phyloP scores from a whole-genome alignment of 768 basidiomycete species.

The Pholiota molesta region DNA sequence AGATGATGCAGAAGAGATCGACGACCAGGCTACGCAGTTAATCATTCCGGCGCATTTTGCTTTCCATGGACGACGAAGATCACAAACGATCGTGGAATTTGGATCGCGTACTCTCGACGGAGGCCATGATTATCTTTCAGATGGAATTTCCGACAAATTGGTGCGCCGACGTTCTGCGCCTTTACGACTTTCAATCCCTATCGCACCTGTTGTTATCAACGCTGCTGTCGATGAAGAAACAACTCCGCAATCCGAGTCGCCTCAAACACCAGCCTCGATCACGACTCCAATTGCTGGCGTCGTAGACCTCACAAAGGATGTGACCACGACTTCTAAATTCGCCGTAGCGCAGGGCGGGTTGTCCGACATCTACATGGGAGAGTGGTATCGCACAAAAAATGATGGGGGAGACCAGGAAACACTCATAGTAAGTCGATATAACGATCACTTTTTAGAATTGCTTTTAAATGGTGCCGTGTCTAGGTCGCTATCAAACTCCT shows the following conservation, averaged over 20 bases:
- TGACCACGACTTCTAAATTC: slow-evolving; percentile 27
- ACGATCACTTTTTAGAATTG: background rate
- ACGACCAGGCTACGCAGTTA: background rate
- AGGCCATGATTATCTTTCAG: background rate
- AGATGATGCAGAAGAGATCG: background rate
- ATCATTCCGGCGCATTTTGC: background rate
- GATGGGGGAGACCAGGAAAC: slow-evolving; percentile 14
- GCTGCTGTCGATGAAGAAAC: background rate
- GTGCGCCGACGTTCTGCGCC: background rate
- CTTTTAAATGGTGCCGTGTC: background rate
- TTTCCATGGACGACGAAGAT: background rate
- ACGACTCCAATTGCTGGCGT: slow-evolving; percentile 35
- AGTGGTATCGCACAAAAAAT: slow-evolving; percentile 27
- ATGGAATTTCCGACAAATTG: background rate
- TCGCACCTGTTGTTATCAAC: background rate
- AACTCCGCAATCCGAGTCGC: slow-evolving; percentile 25
- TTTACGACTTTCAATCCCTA: background rate
- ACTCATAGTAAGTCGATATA: background rate
- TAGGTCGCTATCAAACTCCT: slow-evolving; percentile 55
- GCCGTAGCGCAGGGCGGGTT: slow-evolving; percentile 50
- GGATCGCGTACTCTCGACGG: background rate
- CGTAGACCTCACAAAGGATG: slow-evolving; percentile 32
- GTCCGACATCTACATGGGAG: slow-evolving; percentile 51
- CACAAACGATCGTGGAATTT: background rate
- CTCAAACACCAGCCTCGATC: slow-evolving; percentile 31